These are phyloP conservation scores for Aspergillus heteromorphus DNA, from an alignment of 495 filamentous ascomycete species.

Conservation along the genomic window DNA sequence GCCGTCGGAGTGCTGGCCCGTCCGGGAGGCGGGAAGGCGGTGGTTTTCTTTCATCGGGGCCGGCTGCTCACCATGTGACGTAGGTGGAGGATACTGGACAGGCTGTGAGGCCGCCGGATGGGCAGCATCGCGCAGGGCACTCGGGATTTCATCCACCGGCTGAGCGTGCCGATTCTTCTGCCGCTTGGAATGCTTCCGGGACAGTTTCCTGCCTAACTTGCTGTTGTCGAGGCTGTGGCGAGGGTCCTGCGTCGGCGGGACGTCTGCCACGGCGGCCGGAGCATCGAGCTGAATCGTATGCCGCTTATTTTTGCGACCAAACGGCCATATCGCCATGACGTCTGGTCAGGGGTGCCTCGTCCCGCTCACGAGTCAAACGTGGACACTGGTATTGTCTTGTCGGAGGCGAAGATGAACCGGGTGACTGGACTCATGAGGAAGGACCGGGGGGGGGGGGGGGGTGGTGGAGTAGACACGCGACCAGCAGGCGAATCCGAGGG, in stretches of 20 bases:
- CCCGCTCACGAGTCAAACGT: constrained; percentile 42
- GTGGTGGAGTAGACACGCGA: constrained; percentile 11
- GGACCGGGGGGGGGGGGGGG: too few species aligned
- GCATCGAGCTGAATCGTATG: constrained; percentile 42
- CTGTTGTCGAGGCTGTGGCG: constrained; percentile 17
- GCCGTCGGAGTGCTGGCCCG: constrained; percentile 34
- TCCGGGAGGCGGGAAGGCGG: constrained; percentile 18
- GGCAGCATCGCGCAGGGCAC: constrained; percentile 25
- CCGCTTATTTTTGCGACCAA: constrained; percentile 59
- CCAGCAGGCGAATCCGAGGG: constrained; percentile 5
- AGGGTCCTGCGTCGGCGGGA: constrained; percentile 25
- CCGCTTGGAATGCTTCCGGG: constrained; percentile 37
- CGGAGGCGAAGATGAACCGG: constrained; percentile 14
- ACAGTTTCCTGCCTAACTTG: constrained; percentile 33
- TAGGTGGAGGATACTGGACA: constrained; percentile 18
- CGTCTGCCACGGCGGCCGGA: constrained; percentile 27
- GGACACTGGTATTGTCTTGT: constrained; percentile 16
- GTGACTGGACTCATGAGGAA: constrained; percentile 34
- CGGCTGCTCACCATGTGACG: constrained; percentile 17
- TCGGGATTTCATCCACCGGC: constrained; percentile 23
- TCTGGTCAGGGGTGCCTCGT: constrained; percentile 11
- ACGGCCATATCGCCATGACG: constrained; percentile 75
- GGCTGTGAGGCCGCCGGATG: constrained; percentile 26
- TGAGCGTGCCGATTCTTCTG: constrained; percentile 33
- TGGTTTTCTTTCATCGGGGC: constrained; percentile 16